A percentile compares a stretch with the other conserved stretches of the same genome.
phyloP scores from a whole-genome alignment of 495 filamentous ascomycete genomes.

The Aspergillus haitiensis region DNA sequence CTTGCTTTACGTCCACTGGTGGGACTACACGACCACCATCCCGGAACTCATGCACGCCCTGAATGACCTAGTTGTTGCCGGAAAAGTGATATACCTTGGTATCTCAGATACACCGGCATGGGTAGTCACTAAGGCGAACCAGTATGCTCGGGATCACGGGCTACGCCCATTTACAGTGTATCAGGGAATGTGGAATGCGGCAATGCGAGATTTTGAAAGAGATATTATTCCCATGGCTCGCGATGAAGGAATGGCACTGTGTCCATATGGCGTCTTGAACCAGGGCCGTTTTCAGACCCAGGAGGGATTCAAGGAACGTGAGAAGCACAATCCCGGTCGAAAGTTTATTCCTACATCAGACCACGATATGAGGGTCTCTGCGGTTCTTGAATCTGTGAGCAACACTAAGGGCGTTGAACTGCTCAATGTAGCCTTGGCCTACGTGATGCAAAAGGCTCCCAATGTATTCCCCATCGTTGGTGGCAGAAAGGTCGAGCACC shows the following conservation, averaged over 20 bases:
- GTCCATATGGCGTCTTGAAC: conserved; percentile 64
- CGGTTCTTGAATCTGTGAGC: conserved; percentile 59
- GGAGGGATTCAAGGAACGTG: conserved; percentile 26
- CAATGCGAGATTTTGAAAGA: conserved; percentile 64
- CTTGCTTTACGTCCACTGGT: conserved; percentile 61
- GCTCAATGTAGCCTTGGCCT: conserved; percentile 52
- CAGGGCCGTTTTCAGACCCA: conserved; percentile 61
- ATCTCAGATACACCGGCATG: conserved; percentile 70
- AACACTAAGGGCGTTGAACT: conserved; percentile 49
- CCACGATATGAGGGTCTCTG: conserved; percentile 53
- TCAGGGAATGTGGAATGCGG: conserved; percentile 64
- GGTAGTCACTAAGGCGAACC: conserved; percentile 66
- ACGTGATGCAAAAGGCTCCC: conserved; percentile 54
- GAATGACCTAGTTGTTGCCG: conserved; percentile 55
- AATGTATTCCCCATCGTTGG: conserved; percentile 76
- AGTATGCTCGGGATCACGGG: conserved; percentile 64
- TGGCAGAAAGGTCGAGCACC: conserved; percentile 60
- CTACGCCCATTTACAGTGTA: conserved; percentile 66
- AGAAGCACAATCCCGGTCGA: conserved; percentile 33
- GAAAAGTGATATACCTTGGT: conserved; percentile 72
- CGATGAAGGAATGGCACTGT: conserved; percentile 68
- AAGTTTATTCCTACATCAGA: conserved; percentile 31
- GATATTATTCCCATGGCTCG: conserved; percentile 68
- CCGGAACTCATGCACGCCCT: conserved; percentile 70
- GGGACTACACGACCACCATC: conserved; percentile 64